Evolutionary conservation across 2,329 filamentous ascomycete genomes (phyloP).

Genomic region (Penicillium crustosum): DNA sequence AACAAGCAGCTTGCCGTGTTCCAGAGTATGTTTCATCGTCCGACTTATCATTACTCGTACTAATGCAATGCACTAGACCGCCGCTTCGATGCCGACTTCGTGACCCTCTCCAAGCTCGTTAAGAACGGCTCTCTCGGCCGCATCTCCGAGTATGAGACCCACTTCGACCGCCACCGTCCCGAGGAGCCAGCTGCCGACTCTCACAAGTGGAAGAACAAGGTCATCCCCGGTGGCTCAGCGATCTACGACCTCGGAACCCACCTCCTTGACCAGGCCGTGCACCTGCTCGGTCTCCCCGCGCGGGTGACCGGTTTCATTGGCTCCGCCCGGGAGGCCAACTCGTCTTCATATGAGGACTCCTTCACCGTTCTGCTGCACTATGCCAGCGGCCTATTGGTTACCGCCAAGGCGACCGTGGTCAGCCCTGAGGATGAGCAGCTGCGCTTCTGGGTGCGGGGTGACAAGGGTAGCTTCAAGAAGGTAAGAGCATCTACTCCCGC

Average conservation of each 20-base stretch:
- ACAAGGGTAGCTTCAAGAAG: constrained; percentile 74
- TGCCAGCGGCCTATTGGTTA: constrained; percentile 61
- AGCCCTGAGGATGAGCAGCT: constrained; percentile 69
- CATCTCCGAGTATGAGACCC: constrained; percentile 74
- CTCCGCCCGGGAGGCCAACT: constrained; percentile 63
- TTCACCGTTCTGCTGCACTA: constrained; percentile 68
- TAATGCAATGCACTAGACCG: constrained; percentile 50
- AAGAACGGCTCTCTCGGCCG: constrained; percentile 62
- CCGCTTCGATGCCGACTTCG: constrained; percentile 75
- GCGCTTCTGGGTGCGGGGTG: constrained; percentile 74
- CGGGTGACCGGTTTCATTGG: constrained; percentile 67
- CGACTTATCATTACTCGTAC: neutral
- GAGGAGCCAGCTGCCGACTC: constrained; percentile 47
- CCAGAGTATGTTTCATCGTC: constrained; percentile 52
- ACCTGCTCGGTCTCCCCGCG: constrained; percentile 67
- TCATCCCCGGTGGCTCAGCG: constrained; percentile 64
- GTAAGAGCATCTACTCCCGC: constrained; percentile 34
- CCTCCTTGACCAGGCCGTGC: constrained; percentile 71
- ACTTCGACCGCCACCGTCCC: constrained; percentile 74
- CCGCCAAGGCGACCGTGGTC: constrained; percentile 67
- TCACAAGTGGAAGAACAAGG: constrained; percentile 66
- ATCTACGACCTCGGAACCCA: constrained; percentile 76
- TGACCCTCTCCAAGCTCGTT: constrained; percentile 66
- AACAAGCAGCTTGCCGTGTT: constrained; percentile 64
- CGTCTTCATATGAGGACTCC: constrained; percentile 48